phyloP scores from a whole-genome alignment of 2,329 filamentous ascomycete genomes.

The Tolypocladium ovalisporum region DNA sequence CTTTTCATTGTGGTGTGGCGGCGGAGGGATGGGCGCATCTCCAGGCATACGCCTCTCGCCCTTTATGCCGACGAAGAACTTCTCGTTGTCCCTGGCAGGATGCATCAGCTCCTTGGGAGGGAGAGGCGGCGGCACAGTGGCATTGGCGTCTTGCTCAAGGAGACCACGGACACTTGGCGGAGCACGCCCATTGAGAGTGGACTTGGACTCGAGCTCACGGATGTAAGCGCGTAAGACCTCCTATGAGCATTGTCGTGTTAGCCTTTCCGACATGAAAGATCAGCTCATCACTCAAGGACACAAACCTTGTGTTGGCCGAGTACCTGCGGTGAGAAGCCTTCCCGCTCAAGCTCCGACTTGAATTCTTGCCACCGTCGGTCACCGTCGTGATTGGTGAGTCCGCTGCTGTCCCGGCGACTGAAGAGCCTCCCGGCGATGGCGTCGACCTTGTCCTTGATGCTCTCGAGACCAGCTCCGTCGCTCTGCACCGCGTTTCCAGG shows the following conservation, averaged over 20 bases:
- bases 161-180: constrained; percentile 42
- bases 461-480: constrained; percentile 33
- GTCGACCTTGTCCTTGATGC: constrained; percentile 51
- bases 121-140: constrained; percentile 7
- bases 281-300: neutral
- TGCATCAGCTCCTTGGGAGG: constrained; percentile 12
- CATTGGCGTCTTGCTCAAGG: constrained; percentile 31
- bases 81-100: constrained; percentile 26
- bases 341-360: constrained; percentile 43
- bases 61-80: constrained; percentile 28
- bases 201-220: constrained; percentile 43
- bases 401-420: constrained; percentile 26
- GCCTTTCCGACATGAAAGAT: neutral
- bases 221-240: constrained; percentile 51
- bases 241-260: constrained; percentile 20
- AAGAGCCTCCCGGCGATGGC: constrained; percentile 41
- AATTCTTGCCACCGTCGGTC: constrained; percentile 45
- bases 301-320: constrained; percentile 47
- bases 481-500: constrained; percentile 21
- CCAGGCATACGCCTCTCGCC: constrained; percentile 24
- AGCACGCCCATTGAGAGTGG: constrained; percentile 27
- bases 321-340: constrained; percentile 46
- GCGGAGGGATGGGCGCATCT: constrained; percentile 16
- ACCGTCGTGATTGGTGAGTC: constrained; percentile 33
- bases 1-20: constrained; percentile 15